Base-by-base conservation (phyloP, 2,329 filamentous ascomycete species). In the Ophiocordyceps robertsii region DNA sequence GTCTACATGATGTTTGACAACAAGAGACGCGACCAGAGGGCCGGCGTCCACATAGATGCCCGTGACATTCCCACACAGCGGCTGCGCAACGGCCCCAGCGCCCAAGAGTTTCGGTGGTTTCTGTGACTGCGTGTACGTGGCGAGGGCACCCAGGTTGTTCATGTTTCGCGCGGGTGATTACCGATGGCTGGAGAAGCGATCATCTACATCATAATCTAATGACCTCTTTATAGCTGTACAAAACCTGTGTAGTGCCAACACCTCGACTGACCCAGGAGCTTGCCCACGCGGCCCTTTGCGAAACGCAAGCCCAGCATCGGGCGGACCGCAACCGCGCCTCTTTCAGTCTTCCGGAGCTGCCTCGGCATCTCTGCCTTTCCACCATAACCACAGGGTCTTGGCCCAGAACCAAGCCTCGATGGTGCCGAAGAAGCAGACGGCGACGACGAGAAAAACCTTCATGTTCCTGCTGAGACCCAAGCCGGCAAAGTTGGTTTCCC, bases 1-100 rank as follows among this genome's bases (percentile, higher is more conserved):
- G 44, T 62, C 0, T 84, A 68, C 51, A 85, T 84, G 81, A 65
- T 75, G 16, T 56, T 69, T 55, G 64, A 64, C 57, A 53, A 80
- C 50, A 66, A 60, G 52, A 62, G 73, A 35, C 66, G 80, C 29
- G 69, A 84, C 49, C 56, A 59, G 5, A 70, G 70, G 51, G 50
- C 46, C 4, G 79, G 79, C 0, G 54, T 68, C 2, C 71, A 64
- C 37, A 49, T 77, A 11, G 50, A 56, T 14, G 55, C 60, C 0
- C 51, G 57, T 17, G 69, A 75, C 51, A 61, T 75, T 16, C 67
- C 72, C 4, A 75, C 72, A 0, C 64, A 68, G 43, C 54, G 63
- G 38, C 51, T 76, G 47, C 57, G 64, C 16, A 69, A 73, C 50
- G 71, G 72, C 0, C 72, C 70, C 0, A 56, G 52, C 11, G 60